Base-by-base conservation (phyloP, 1,284 basidiomycete species). In the Apiotrichum laibachii region DNA sequence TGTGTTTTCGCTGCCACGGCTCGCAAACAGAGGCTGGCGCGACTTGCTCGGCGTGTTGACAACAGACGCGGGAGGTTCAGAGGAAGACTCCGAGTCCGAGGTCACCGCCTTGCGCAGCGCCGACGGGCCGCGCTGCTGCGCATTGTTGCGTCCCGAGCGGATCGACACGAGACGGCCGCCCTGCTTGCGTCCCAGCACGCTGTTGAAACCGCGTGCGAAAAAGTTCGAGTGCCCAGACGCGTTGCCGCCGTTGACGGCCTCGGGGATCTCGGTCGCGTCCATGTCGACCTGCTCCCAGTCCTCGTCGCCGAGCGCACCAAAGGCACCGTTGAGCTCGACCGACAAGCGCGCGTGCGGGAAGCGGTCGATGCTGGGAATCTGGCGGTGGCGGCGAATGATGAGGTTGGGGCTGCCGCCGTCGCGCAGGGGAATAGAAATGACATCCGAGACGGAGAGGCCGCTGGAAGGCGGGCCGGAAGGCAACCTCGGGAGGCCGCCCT, bases 251-350 rank as follows among this genome's bases (percentile, higher is more conserved):
- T 76, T 76, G 6, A 68, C 65, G 1, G 55, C 53, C 22, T 65
- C 63, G 6, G 63, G 63, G 18, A 63, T 56, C 9, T 53, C 49
- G n/a, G 50, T 48, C 16, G 56, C 51, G 53, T 63, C 59, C 7
- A 63, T 21, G 22, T 50, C 49, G 15, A 50, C 19, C 37, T 72
- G 60, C 54, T 71, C 72, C 72, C 72, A 74, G 49, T 77, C 75
- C 42, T 75, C 75, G n/a, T 70, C 59, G 44, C 62, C 62, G 5
- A 61, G 59, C 45, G 55, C 53, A 22, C 70, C 68, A 43, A 73
- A 67, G 8, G 64, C 67, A 6, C 75, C 75, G 52, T 71, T 60
- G 39, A 77, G 53, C 45, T 77, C 73, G 40, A 77, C 70, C 8
- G 70, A 72, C 21, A 63, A 54, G 0, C 73, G 61, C 2, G 68